Base-by-base conservation (phyloP, 805 yeast species). In the Candida pseudofarinosa region DNA sequence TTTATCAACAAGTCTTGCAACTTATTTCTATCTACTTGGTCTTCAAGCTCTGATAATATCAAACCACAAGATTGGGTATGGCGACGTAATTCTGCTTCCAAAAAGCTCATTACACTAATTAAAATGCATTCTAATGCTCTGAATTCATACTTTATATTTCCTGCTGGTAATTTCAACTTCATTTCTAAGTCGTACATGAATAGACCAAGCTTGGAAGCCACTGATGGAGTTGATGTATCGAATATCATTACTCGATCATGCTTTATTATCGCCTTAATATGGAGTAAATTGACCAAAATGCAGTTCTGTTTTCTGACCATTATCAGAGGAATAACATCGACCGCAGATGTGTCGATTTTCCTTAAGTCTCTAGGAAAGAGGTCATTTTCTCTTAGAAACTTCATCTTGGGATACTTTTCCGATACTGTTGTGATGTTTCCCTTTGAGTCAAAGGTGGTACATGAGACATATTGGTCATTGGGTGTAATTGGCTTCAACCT, bases 191-290 rank as follows among this genome's bases (percentile, higher is more conserved):
- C 97, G 60, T 88, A 88, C 74, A 90, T 81, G 53, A 90, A 80
- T 41, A 85, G 69, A 14, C 96, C 87, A 42, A 88, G 60, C 46
- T 78, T 78, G 13, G 81, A 73, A 0, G 91, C 87, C n/a, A 80
- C 76, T n/a, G 77, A 73, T 2, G 83, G 76, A 40, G 65, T 78
- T 41, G 82, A 71, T 12, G 88, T 81, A 56, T 93, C 98, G 62
- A 93, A 93, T 1, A 93, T 76, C 65, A 86, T 75, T 7, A 93
- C 95, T 48, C 75, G 69, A 54, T 91, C 88, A 34, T 79, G 74
- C 53, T 85, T 86, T n/a, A 93, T 79, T 37, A 93, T 71, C 1
- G 97, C 98, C 50, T 93, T 85, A 39, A 93, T 88, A 59, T 90
- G 93, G 32, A 93, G 66, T 55, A 93, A 64, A 58, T 89, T 90